Evolutionary conservation across 1,284 basidiomycete genomes (phyloP), one percentile per base, ranked within the genome.

Genomic region (Leccinum griseonigrum): DNA sequence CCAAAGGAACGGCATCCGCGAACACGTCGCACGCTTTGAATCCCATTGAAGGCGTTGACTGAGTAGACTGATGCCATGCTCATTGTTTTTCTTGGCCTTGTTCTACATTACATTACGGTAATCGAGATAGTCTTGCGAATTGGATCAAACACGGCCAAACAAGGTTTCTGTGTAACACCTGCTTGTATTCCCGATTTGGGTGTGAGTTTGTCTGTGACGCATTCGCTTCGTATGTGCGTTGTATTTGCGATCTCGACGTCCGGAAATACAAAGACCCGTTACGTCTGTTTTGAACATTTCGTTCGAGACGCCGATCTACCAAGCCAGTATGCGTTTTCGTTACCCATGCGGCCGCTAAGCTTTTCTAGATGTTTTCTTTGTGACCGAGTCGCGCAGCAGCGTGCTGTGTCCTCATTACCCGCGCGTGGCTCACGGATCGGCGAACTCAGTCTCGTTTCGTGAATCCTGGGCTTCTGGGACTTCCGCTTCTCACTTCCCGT

Each of bases 181-280:
- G 61, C 60, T 75, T 74, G 65, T 74, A 62, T 64, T 71, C 73
- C 71, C 8, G 38, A 68, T 74, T 74, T 74, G 65, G 70, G 8
- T 58, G 63, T 69, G 7, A 36, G 40, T 52, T 68, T 69, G 58
- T 67, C 22, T 29, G 18, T 4, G 16, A 31, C 51, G 28, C 51
- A 18, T 50, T 50, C 26, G 22, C n/a, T 50, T 28, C 48, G 26
- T 28, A 16, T 16, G 26, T 4, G 14, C 26, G 52, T 57, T 50
- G 60, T 62, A 56, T 57, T n/a, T 28, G 7, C 32, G 29, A 52
- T 43, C 40, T 8, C 26, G 11, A 58, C 51, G 51, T 9, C 26
- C 48, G 48, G 14, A 54, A 54, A 51, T 54, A 50, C 38, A 13
- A 46, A 16, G 14, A 48, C 22, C 54, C 32, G 18, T 22, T 26